A percentile compares a stretch with the other conserved stretches of the same genome.
phyloP scores from a whole-genome alignment of 2,329 filamentous ascomycete genomes.

The Neonectria ditissima region DNA sequence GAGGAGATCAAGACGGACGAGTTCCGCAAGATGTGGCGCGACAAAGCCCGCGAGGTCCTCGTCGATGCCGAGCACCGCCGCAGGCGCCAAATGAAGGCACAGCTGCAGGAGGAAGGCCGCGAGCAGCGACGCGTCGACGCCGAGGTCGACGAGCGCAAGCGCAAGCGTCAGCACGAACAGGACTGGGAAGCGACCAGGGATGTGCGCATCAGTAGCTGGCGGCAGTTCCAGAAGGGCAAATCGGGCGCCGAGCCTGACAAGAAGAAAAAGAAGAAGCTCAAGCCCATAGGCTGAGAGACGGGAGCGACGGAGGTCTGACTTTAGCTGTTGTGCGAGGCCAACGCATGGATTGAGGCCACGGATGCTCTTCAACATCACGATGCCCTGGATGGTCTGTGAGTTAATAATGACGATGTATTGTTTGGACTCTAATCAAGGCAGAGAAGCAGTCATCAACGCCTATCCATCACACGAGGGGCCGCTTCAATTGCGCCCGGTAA shows the following conservation, averaged over 20 bases:
- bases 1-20: slow-evolving; percentile 86
- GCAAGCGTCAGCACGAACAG: slow-evolving; percentile 91
- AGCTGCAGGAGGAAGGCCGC: slow-evolving; percentile 96
- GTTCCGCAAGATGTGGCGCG: slow-evolving; percentile 87
- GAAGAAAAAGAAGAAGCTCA: slow-evolving; percentile 79
- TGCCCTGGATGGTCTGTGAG: slow-evolving; percentile 46
- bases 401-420: slow-evolving; percentile 46
- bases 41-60: slow-evolving; percentile 90
- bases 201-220: slow-evolving; percentile 92
- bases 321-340: slow-evolving; percentile 22
- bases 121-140: slow-evolving; percentile 88
- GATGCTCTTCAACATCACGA: slow-evolving; percentile 30
- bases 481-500: slow-evolving; percentile 31
- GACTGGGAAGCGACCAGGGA: slow-evolving; percentile 96
- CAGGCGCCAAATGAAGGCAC: slow-evolving; percentile 87
- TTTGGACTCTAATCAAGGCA: slow-evolving; percentile 49
- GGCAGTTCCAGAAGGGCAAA: slow-evolving; percentile 86
- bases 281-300: slow-evolving; percentile 66
- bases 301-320: background rate
- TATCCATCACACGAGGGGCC: slow-evolving; percentile 23
- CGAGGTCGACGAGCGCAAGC: slow-evolving; percentile 82
- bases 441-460: slow-evolving; percentile 34
- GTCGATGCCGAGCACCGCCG: slow-evolving; percentile 92
- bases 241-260: slow-evolving; percentile 60
- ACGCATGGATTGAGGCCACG: slow-evolving; percentile 17